Conservation (phyloP, 257 asterid genomes). For the Ligustrum vulgare region DNA sequence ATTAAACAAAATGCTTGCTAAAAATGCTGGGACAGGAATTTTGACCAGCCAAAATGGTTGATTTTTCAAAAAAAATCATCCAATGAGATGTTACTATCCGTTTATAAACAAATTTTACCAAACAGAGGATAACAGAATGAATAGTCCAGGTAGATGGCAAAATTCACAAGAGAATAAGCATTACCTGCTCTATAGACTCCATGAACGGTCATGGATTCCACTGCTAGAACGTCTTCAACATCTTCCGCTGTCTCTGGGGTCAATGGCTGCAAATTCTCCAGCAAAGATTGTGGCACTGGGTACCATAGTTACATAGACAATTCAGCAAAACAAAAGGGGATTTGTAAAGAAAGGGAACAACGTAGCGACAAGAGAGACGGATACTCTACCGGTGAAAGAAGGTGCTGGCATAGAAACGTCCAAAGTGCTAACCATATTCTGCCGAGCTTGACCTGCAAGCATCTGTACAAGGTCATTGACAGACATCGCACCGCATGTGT, state of each 20-base stretch:
- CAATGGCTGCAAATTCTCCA: conserved; percentile 60
- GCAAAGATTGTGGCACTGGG: conserved; percentile 40
- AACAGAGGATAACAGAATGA: background rate
- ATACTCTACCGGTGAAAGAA: conserved; percentile 52
- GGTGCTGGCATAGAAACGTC: conserved; percentile 84
- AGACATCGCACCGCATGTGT: conserved; percentile 64
- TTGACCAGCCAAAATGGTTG: too few relatives aligned
- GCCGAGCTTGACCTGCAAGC: conserved; percentile 74
- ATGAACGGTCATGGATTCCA: conserved; percentile 67
- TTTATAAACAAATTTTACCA: too few relatives aligned
- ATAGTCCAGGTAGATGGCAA: background rate
- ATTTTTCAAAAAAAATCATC: too few relatives aligned
- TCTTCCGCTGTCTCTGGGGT: conserved; percentile 65
- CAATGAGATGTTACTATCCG: too few relatives aligned
- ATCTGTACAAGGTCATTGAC: conserved; percentile 62
- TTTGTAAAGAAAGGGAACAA: background rate
- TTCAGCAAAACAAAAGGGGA: conserved; percentile 18
- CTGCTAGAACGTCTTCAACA: conserved; percentile 68
- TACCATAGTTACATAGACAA: conserved; percentile 34
- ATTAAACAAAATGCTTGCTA: too few relatives aligned
- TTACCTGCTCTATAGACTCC: conserved; percentile 84
- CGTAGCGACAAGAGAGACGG: background rate
- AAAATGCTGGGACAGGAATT: too few relatives aligned
- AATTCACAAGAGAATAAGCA: conserved; percentile 8
- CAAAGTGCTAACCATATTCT: conserved; percentile 65